These are phyloP conservation scores for Gossypium thurberi DNA, from an alignment of 345 rosid species.

Conservation along the genomic window DNA sequence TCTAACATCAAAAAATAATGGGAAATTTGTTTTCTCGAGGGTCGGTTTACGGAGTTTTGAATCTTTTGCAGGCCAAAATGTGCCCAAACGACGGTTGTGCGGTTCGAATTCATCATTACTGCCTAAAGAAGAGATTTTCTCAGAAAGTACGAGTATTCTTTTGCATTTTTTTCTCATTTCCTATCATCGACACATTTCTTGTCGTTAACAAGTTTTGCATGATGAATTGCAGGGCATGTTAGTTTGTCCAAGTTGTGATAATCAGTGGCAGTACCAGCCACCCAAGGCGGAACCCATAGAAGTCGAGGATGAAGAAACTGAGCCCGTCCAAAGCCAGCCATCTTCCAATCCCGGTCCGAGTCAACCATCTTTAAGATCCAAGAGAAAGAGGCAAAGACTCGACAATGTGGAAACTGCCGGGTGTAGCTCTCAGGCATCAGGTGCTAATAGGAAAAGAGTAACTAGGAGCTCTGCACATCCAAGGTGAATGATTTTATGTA, in stretches of 20 bases:
- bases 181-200: not conserved
- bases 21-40: not conserved
- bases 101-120: constrained; percentile 68
- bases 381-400: constrained; percentile 36
- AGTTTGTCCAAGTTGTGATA: constrained; percentile 62
- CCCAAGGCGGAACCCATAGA: constrained; percentile 45
- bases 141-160: constrained; percentile 34
- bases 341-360: not conserved
- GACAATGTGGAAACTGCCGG: constrained; percentile 12
- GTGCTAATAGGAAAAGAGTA: constrained; percentile 35
- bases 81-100: constrained; percentile 62
- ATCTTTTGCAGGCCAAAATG: constrained; percentile 51
- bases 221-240: constrained; percentile 37
- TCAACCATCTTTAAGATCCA: constrained; percentile 22
- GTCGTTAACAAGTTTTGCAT: not conserved
- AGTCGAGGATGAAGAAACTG: constrained; percentile 27
- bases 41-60: not conserved
- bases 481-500: constrained; percentile 19
- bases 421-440: constrained; percentile 30
- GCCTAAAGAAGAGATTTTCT: constrained; percentile 52
- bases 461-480: constrained; percentile 41
- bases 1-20: not conserved
- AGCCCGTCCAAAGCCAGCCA: constrained; percentile 25
- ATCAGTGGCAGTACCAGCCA: constrained; percentile 38
- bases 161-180: not conserved